Evolutionary conservation across 805 yeast genomes (phyloP).

Genomic region (Yarrowia divulgata): DNA sequence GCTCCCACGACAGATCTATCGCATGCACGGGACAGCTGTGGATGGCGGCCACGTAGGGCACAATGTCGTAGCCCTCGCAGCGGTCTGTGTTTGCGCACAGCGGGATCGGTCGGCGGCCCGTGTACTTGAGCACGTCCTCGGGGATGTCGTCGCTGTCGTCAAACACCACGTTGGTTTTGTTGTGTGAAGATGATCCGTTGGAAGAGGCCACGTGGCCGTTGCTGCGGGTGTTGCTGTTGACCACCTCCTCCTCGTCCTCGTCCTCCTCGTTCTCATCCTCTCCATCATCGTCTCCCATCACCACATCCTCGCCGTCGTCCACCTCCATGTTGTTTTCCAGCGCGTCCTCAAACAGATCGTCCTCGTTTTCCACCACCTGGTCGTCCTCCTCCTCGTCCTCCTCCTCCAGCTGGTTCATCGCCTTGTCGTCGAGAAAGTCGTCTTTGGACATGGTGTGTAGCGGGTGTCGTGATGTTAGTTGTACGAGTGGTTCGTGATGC

Average conservation of each 20-base stretch:
- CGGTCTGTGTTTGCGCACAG: slow-evolving; percentile 44
- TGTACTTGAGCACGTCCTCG: slow-evolving; percentile 38
- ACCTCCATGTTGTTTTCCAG: slow-evolving; percentile 48
- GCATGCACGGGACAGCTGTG: slow-evolving; percentile 81
- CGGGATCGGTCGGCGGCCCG: slow-evolving; percentile 39
- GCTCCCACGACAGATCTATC: slow-evolving; percentile 76
- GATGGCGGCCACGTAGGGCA: slow-evolving; percentile 88
- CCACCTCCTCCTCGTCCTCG: slow-evolving; percentile 47
- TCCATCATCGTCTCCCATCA: slow-evolving; percentile 46
- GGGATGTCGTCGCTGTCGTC: slow-evolving; percentile 44
- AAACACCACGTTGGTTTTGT: slow-evolving; percentile 17
- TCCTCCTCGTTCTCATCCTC: slow-evolving; percentile 47
- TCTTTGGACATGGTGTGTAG: slow-evolving; percentile 24
- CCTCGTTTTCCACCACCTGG: slow-evolving; percentile 47
- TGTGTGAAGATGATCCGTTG: slow-evolving; percentile 4
- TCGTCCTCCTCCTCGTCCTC: slow-evolving; percentile 43
- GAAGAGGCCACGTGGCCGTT: slow-evolving; percentile 11
- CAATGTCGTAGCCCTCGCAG: slow-evolving; percentile 69
- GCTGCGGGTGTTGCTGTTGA: slow-evolving; percentile 42
- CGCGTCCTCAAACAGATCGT: slow-evolving; percentile 49
- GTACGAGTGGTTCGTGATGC: too few species aligned
- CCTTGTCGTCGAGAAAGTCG: slow-evolving; percentile 39
- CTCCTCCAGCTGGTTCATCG: slow-evolving; percentile 37
- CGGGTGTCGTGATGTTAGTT: too few species aligned
- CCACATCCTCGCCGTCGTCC: slow-evolving; percentile 46